phyloP scores from a whole-genome alignment of 2,329 filamentous ascomycete species.

The Venturiaceae sp. region DNA sequence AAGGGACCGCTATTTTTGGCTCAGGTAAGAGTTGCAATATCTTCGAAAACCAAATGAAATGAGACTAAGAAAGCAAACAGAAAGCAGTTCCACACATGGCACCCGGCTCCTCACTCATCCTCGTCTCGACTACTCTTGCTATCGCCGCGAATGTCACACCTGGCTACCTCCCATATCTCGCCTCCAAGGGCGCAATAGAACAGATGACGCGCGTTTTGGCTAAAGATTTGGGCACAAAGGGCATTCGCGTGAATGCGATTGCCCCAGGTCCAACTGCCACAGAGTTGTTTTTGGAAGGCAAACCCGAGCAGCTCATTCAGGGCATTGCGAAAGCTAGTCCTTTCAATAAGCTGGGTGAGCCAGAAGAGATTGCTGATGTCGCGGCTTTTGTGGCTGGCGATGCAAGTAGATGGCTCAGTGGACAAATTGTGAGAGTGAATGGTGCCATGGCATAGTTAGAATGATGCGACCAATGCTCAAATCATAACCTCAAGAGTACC shows the following conservation, averaged over 20 bases:
- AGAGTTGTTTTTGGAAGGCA: constrained; percentile 39
- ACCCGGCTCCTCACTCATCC: constrained; percentile 38
- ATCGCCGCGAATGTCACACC: constrained; percentile 30
- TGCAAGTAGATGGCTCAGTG: constrained; percentile 8
- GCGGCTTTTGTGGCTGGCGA: constrained; percentile 5
- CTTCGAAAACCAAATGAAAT: neutral
- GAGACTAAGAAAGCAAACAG: constrained; percentile 18
- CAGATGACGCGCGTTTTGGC: constrained; percentile 46
- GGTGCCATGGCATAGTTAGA: constrained; percentile 3
- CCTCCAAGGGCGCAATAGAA: constrained; percentile 51
- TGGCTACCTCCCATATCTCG: constrained; percentile 41
- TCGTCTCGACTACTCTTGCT: constrained; percentile 39
- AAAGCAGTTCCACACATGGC: constrained; percentile 43
- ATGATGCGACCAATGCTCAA: too few species aligned
- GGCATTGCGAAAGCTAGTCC: constrained; percentile 7
- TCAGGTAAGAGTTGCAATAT: constrained; percentile 21
- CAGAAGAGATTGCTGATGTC: constrained; percentile 10
- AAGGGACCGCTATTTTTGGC: constrained; percentile 48
- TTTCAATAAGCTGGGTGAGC: constrained; percentile 7
- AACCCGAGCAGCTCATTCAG: constrained; percentile 8
- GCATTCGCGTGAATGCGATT: constrained; percentile 42
- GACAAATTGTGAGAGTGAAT: constrained; percentile 10
- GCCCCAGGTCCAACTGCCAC: constrained; percentile 47
- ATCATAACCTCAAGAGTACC: too few species aligned
- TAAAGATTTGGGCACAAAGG: constrained; percentile 44